Conservation (phyloP, 164 flowering plant species). For the Magnolia changhungtana region DNA sequence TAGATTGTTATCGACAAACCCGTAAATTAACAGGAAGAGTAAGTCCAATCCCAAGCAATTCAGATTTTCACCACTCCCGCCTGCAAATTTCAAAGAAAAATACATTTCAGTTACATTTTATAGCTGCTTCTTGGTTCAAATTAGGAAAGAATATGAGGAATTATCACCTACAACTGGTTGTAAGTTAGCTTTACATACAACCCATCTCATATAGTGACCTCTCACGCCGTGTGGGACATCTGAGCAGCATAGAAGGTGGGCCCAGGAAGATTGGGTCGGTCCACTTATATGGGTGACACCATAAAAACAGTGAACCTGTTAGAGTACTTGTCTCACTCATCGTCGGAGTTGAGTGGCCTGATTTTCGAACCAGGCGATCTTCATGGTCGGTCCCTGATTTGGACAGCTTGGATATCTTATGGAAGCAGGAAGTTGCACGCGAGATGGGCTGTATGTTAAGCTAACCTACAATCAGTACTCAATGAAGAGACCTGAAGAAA, state of each 20-base stretch:
- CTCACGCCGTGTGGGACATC: background rate
- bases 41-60: conserved; percentile 23
- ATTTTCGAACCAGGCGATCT: background rate
- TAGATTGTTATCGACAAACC: conserved; percentile 26
- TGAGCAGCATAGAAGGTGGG: background rate
- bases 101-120: background rate
- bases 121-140: background rate
- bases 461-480: background rate
- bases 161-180: background rate
- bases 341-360: background rate
- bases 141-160: background rate
- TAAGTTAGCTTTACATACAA: background rate
- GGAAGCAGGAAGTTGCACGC: background rate
- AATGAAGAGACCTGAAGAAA: conserved; percentile 1
- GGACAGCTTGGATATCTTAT: background rate
- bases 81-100: conserved; percentile 23
- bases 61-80: conserved; percentile 22
- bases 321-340: background rate
- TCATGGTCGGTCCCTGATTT: no score
- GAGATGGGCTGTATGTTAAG: background rate
- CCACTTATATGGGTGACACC: background rate
- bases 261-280: background rate
- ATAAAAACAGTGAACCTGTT: background rate
- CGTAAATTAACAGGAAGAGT: conserved; percentile 21
- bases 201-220: background rate